Evolutionary conservation across 2,329 filamentous ascomycete species (phyloP), one percentile per base, ranked within the genome.

Genomic region (Beauveria pseudobassiana): DNA sequence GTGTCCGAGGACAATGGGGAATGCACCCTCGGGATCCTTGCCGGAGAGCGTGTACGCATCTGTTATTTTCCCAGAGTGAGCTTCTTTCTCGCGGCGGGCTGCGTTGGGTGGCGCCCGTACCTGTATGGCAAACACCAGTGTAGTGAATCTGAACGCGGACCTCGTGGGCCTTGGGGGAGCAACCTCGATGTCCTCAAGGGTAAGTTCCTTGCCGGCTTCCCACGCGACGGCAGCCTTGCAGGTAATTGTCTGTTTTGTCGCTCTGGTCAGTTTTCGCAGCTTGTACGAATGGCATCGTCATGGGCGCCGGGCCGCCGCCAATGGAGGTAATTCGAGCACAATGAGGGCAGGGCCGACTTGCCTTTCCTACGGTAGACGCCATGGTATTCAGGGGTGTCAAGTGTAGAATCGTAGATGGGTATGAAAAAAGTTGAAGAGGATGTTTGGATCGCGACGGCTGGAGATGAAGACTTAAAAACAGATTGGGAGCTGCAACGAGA

Each of bases 141-240:
- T 97, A 96, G 82, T 93, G 88, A 75, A 98, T 91, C 82, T 98
- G 81, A 73, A 99, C 96, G 71, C 95, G 91, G 73, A 99, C 95
- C 80, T 99, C 95, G 78, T 96, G 86, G 64, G 93, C 93, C 77
- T 83, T 87, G 63, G 95, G 95, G 93, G 89, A 59, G 83, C 86
- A 67, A 99, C 95, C 79, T 98, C 93, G 70, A 99, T 82, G 69
- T 96, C 91, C 79, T 99, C 95, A 68, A 98, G 84, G 70, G 82
- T 86, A 67, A 99, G 85, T 68, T 91, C 88, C 80, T 96, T 90
- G 74, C 90, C 93, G 53, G 95, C 92, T 78, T 93, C 93, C 95
- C 95, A 99, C 75, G 95, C 95, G 66, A 99, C 89, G 71, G 95
- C 95, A 68, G 95, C 95, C 88, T 95, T 93, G 86, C 93, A 97